Base-by-base conservation (phyloP, 2,329 filamentous ascomycete species). In the Fusarium pininemorale region DNA sequence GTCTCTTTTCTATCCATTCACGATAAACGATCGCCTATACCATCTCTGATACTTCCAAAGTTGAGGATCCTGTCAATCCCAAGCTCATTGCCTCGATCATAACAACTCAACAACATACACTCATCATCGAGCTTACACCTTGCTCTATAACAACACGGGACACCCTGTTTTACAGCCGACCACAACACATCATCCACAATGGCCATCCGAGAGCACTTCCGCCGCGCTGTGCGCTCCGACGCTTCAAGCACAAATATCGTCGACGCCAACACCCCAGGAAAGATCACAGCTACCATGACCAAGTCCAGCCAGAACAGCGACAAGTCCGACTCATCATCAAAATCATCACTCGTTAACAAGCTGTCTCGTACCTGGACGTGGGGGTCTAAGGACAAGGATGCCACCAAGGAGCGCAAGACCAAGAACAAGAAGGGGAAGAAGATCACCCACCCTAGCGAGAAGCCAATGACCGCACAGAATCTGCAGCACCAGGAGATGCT, bases 401-500 rank as follows among this genome's bases (percentile, higher is more conserved):
- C 67, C 38, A 75, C 73, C 66, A 80, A 79, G 66, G 79, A 80
- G n/a, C 76, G 78, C 56, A 80, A 79, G 68, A 66, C 73, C 47
- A 80, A 80, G 76, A 78, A 66, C 70, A 77, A 75, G 66, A 79
- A 77, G 69, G 71, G 72, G 48, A 75, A 69, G 68, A 68, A 73
- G 51, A 70, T 71, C 55, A 64, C 79, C 24, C 84, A 87, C 74
- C 85, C 85, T 12, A 83, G 84, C 79, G 84, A 86, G 78, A 81
- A 83, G 73, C 84, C 84, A 32, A 80, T 86, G 56, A 86, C 84
- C 14, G 80, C 82, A 63, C 81, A 84, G 59, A 87, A 87, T 77
- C 80, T 86, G 24, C 80, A 81, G 62, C 84, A 87, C 75, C 85
- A 86, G 75, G 83, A 86, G 79, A 81, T 85, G 78, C 81, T 88